These are phyloP conservation scores for Aspergillus sparsus DNA, from an alignment of 495 filamentous ascomycete genomes.

Conservation along the genomic window DNA sequence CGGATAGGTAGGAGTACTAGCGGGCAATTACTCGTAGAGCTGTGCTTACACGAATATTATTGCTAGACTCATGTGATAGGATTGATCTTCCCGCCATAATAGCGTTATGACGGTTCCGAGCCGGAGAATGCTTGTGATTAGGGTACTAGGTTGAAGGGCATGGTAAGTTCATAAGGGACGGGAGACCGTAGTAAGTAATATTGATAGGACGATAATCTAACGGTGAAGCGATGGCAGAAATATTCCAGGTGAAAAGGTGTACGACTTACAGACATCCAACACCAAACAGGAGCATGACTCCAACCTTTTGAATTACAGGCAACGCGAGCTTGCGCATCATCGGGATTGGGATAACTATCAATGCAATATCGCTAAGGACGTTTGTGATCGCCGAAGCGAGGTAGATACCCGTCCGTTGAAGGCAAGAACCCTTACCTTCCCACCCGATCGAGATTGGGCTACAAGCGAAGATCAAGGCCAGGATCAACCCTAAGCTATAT, in stretches of 20 bases:
- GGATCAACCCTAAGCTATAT: conserved; percentile 32
- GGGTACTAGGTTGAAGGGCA: conserved; percentile 20
- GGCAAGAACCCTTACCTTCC: conserved; percentile 34
- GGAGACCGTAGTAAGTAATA: too few species aligned
- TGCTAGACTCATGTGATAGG: conserved; percentile 24
- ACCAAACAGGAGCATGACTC: conserved; percentile 27
- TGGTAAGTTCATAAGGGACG: not conserved
- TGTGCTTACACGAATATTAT: conserved; percentile 26
- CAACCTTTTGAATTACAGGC: conserved; percentile 27
- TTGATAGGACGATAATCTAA: too few species aligned
- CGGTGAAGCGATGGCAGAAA: not conserved
- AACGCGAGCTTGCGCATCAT: conserved; percentile 28
- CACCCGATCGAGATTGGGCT: conserved; percentile 38
- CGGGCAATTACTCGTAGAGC: too few species aligned
- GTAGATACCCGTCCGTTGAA: conserved; percentile 34
- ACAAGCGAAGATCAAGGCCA: conserved; percentile 44
- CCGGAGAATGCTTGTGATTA: conserved; percentile 31
- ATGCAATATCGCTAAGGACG: conserved; percentile 38
- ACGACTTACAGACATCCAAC: conserved; percentile 32
- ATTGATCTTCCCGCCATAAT: conserved; percentile 20
- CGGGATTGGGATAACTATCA: conserved; percentile 38
- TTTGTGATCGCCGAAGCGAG: conserved; percentile 41
- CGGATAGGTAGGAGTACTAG: too few species aligned
- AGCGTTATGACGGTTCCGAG: conserved; percentile 26
- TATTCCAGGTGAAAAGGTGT: not conserved